Conservation (phyloP, 768 basidiomycete genomes). For the Trametes sanguinea region DNA sequence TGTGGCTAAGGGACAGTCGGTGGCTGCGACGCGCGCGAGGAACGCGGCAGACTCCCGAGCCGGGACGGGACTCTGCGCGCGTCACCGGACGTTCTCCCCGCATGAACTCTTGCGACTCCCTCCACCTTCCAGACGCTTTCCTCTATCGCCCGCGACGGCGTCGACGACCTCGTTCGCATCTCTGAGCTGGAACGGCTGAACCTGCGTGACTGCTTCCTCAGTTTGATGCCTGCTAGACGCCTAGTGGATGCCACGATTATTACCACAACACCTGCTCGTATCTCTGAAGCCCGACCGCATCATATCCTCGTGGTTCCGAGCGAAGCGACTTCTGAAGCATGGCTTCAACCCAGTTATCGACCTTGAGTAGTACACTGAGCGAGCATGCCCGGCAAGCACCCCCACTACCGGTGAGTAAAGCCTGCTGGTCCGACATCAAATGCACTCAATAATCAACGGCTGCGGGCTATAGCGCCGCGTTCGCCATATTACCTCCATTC, state of each 20-base stretch:
- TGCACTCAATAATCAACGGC: background rate
- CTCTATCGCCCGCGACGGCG: constrained; percentile 12
- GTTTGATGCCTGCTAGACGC: background rate
- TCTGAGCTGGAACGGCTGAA: background rate
- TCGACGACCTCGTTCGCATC: background rate
- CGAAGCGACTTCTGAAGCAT: background rate
- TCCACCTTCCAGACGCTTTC: constrained; percentile 1
- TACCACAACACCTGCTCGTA: background rate
- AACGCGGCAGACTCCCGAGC: background rate
- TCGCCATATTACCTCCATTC: constrained; percentile 71
- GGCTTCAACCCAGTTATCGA: too few species aligned
- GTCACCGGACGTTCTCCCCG: background rate
- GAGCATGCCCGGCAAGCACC: background rate
- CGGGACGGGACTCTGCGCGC: constrained; percentile 7
- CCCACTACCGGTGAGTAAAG: background rate
- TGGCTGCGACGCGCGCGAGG: constrained; percentile 8
- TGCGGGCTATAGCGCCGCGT: constrained; percentile 54
- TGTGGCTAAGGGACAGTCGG: background rate
- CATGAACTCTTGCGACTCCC: constrained; percentile 11
- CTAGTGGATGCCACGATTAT: constrained; percentile 5
- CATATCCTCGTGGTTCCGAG: background rate
- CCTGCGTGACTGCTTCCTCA: background rate
- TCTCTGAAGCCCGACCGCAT: background rate
- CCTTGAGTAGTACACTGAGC: background rate
- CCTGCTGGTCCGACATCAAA: constrained; percentile 1